These are phyloP conservation scores for Aspergillus persii DNA, from an alignment of 2,329 filamentous ascomycete genomes.

Conservation along the genomic window DNA sequence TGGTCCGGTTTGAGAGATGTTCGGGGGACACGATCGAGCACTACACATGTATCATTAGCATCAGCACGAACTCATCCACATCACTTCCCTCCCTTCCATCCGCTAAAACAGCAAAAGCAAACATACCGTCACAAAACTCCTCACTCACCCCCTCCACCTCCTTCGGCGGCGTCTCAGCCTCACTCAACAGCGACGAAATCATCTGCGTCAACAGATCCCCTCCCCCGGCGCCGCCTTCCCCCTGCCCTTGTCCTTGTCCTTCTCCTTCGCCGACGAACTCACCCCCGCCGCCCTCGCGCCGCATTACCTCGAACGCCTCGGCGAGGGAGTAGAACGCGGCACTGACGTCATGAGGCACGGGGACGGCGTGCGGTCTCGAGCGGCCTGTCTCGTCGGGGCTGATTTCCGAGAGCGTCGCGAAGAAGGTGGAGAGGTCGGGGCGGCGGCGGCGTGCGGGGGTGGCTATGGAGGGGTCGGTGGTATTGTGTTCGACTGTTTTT, in stretches of 20 bases:
- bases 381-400: constrained; percentile 47
- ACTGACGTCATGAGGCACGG: constrained; percentile 59
- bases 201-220: constrained; percentile 50
- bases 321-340: constrained; percentile 60
- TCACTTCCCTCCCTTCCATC: not conserved
- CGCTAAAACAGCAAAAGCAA: not conserved
- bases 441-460: constrained; percentile 47
- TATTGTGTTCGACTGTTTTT: constrained; percentile 43
- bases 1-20: constrained; percentile 53
- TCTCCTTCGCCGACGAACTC: too few relatives aligned
- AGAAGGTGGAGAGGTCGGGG: constrained; percentile 65
- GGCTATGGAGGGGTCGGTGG: constrained; percentile 28
- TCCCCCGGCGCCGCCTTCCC: not conserved
- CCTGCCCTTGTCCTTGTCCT: too few relatives aligned
- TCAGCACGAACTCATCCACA: not conserved
- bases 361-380: constrained; percentile 57
- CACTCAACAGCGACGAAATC: constrained; percentile 54
- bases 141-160: constrained; percentile 62
- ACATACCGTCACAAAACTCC: constrained; percentile 56
- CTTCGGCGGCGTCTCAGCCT: constrained; percentile 58
- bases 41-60: constrained; percentile 25
- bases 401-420: constrained; percentile 58
- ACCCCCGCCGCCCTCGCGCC: constrained; percentile 27
- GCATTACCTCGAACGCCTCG: constrained; percentile 61
- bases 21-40: constrained; percentile 59